phyloP scores from a whole-genome alignment of 78 protist genomes.

The Dictyostelium citrinum region DNA sequence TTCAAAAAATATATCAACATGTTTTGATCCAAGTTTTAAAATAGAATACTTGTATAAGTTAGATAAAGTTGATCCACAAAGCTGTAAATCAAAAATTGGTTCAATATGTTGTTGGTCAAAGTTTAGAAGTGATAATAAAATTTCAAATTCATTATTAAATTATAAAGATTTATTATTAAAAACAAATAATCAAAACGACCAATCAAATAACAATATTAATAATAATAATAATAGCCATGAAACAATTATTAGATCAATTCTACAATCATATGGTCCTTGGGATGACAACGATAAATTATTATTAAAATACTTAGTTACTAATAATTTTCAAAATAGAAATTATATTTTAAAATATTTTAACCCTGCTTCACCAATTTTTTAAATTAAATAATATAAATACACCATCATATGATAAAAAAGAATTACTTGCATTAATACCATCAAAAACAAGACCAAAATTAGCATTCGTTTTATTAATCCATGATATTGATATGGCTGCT shows the following conservation, averaged over 20 bases:
- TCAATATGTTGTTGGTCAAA: conserved; percentile 41
- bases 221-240: background rate
- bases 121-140: background rate
- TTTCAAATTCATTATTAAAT: background rate
- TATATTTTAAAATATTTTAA: background rate
- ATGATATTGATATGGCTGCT: background rate
- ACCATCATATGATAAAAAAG: background rate
- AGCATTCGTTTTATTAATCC: conserved; percentile 13
- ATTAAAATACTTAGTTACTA: background rate
- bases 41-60: background rate
- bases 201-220: background rate
- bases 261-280: conserved; percentile 19
- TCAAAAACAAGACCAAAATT: background rate
- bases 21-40: background rate
- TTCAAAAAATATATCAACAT: background rate
- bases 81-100: background rate
- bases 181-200: background rate
- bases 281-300: background rate
- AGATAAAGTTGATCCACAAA: background rate
- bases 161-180: background rate
- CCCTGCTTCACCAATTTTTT: background rate
- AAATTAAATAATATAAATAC: background rate
- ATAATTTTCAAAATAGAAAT: background rate
- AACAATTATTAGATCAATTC: background rate
- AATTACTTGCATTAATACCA: background rate